Conservation (phyloP, 768 basidiomycete genomes). For the Tylopilus cervinicoccineus region DNA sequence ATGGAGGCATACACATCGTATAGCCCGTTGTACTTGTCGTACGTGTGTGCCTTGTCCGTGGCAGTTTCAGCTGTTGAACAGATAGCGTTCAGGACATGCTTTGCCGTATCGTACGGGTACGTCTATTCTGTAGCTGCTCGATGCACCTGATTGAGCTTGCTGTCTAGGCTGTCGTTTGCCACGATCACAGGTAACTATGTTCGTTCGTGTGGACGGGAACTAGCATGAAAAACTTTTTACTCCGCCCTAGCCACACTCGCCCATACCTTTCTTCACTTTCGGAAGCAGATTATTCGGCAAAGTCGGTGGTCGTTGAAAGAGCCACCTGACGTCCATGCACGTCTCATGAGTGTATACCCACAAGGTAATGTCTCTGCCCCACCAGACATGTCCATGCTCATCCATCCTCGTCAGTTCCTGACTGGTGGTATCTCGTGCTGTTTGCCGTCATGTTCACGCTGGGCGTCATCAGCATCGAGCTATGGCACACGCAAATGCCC, state of each 20-base stretch:
- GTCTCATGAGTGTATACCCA: slow-evolving; percentile 71
- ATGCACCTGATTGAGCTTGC: slow-evolving; percentile 32
- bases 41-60: slow-evolving; percentile 7
- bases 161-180: slow-evolving; percentile 75
- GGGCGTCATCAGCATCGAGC: slow-evolving; percentile 65
- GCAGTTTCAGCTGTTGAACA: slow-evolving; percentile 1
- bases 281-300: slow-evolving; percentile 75
- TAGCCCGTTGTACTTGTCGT: slow-evolving; percentile 57
- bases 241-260: slow-evolving; percentile 27
- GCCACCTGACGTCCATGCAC: slow-evolving; percentile 81
- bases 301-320: slow-evolving; percentile 66
- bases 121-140: neutral
- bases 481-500: slow-evolving; percentile 72
- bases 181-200: slow-evolving; percentile 57
- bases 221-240: neutral
- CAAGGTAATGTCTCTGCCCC: slow-evolving; percentile 28
- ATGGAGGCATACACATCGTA: slow-evolving; percentile 49
- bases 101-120: slow-evolving; percentile 32
- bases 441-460: slow-evolving; percentile 69
- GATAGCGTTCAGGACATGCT: slow-evolving; percentile 14
- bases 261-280: slow-evolving; percentile 55
- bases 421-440: slow-evolving; percentile 79
- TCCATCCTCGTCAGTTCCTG: slow-evolving; percentile 49
- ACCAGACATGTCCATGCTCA: neutral
- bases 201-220: neutral